Evolutionary conservation across 2,329 filamentous ascomycete species (phyloP).

Genomic region (Scedosporium dehoogii): DNA sequence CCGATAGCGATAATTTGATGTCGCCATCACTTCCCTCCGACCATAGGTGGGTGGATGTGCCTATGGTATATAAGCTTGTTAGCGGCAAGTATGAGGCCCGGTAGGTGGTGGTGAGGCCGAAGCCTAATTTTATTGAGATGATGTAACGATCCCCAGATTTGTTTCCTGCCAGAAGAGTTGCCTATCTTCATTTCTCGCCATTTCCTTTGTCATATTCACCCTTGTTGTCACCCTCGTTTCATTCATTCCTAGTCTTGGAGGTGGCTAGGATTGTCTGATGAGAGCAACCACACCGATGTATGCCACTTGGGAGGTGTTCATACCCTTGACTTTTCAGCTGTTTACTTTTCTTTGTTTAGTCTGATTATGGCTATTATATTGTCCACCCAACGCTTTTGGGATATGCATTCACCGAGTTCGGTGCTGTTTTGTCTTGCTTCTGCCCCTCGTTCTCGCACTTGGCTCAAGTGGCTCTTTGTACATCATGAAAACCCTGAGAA

Average conservation of each 20-base stretch:
- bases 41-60: constrained; percentile 56
- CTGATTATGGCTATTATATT: neutral
- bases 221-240: neutral
- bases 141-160: neutral
- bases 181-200: neutral
- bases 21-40: constrained; percentile 14
- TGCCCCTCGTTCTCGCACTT: neutral
- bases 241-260: neutral
- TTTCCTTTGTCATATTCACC: neutral
- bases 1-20: constrained; percentile 30
- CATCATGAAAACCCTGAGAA: neutral
- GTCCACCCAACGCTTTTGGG: neutral
- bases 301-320: neutral
- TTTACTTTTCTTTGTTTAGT: neutral
- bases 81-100: constrained; percentile 62
- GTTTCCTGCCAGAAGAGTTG: neutral
- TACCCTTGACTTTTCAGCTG: neutral
- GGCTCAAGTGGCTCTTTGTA: neutral
- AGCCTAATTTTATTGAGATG: neutral
- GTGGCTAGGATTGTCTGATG: neutral
- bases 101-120: neutral
- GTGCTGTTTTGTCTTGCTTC: neutral
- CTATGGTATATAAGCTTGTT: constrained; percentile 55
- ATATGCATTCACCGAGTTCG: neutral
- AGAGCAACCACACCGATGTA: neutral